A percentile compares a stretch with the other conserved stretches of the same genome.
Conservation (phyloP, 371 early-diverging fungal genomes). For the Mortierella sp. region DNA sequence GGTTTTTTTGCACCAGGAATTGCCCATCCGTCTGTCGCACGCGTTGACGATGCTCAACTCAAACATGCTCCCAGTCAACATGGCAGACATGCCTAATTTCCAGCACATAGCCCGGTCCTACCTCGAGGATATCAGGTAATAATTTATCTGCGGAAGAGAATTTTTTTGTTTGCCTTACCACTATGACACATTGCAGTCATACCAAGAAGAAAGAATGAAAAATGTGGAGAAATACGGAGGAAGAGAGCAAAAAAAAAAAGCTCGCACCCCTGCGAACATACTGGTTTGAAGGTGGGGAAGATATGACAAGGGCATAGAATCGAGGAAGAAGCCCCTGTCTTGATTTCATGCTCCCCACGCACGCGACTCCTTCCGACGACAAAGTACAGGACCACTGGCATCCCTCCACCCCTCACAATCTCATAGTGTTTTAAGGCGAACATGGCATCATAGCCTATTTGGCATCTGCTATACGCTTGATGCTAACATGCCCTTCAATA, state of each 20-base stretch:
- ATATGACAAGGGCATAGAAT: too few relatives aligned
- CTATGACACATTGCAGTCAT: conserved; percentile 37
- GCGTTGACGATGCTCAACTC: conserved; percentile 65
- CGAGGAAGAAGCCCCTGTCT: too few relatives aligned
- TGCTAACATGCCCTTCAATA: neutral
- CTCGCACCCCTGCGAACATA: neutral
- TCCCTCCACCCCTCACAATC: too few relatives aligned
- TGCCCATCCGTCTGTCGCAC: conserved; percentile 78
- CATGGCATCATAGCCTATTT: too few relatives aligned
- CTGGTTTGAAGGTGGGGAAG: too few relatives aligned
- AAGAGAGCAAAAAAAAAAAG: neutral
- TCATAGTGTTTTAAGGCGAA: too few relatives aligned
- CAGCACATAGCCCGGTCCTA: conserved; percentile 57
- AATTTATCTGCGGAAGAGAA: too few relatives aligned
- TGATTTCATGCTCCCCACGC: too few relatives aligned
- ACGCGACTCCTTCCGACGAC: too few relatives aligned
- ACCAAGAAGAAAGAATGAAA: neutral
- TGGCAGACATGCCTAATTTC: conserved; percentile 60
- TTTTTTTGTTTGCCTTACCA: neutral
- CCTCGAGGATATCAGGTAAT: conserved; percentile 59
- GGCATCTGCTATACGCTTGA: too few relatives aligned
- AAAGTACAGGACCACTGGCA: too few relatives aligned
- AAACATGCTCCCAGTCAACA: conserved; percentile 57
- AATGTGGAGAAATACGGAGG: conserved; percentile 30
- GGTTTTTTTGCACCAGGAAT: conserved; percentile 72